A percentile compares a stretch with the other conserved stretches of the same genome.
Evolutionary conservation across 2,329 filamentous ascomycete genomes (phyloP).

Genomic region (Diaporthe ampelina): DNA sequence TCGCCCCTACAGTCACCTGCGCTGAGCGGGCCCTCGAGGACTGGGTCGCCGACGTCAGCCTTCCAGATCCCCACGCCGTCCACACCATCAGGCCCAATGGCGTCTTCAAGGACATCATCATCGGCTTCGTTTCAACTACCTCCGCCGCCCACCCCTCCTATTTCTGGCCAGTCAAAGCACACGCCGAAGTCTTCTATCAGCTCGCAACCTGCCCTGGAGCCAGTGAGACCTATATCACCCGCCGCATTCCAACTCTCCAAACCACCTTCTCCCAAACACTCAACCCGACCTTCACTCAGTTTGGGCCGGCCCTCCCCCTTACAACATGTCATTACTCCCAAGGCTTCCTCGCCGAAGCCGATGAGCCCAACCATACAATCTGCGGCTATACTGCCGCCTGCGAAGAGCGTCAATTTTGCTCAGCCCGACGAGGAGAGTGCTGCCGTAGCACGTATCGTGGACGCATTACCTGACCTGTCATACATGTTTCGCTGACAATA

Average conservation of each 20-base stretch:
- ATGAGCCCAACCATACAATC: neutral
- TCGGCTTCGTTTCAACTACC: slow-evolving; percentile 21
- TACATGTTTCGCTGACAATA: slow-evolving; percentile 51
- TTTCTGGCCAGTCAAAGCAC: slow-evolving; percentile 26
- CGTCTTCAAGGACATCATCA: slow-evolving; percentile 24
- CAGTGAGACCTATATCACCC: slow-evolving; percentile 22
- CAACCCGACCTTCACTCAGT: slow-evolving; percentile 35
- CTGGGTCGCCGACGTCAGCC: slow-evolving; percentile 14
- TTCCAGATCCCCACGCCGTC: slow-evolving; percentile 15
- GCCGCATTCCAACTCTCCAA: slow-evolving; percentile 24
- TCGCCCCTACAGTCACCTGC: slow-evolving; percentile 38
- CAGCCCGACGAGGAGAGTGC: slow-evolving; percentile 38
- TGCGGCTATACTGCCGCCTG: neutral
- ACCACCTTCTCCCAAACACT: slow-evolving; percentile 33
- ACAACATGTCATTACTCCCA: slow-evolving; percentile 35
- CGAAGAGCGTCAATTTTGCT: slow-evolving; percentile 33
- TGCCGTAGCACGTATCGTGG: slow-evolving; percentile 45
- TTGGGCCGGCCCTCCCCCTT: slow-evolving; percentile 37
- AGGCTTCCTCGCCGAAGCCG: slow-evolving; percentile 31
- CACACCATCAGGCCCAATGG: neutral
- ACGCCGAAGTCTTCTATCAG: slow-evolving; percentile 33
- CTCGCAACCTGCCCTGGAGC: neutral
- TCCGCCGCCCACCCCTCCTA: slow-evolving; percentile 23
- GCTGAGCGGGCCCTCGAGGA: slow-evolving; percentile 32
- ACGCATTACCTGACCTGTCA: slow-evolving; percentile 50